Conservation (phyloP, 2,329 filamentous ascomycete species). For the Calonectria ilicicola region DNA sequence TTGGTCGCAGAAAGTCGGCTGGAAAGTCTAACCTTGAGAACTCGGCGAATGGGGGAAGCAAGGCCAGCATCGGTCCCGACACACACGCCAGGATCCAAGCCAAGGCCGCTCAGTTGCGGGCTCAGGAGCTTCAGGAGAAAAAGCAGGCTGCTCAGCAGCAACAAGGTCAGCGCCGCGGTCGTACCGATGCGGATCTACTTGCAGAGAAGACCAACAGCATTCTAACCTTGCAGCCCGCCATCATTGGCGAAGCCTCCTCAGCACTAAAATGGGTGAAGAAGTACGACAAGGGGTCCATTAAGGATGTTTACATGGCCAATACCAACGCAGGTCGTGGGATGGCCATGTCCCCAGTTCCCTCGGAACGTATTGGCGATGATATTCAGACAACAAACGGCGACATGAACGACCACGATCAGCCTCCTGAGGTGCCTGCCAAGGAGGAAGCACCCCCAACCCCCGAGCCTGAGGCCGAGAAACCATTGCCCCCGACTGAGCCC, state of each 20-base stretch:
- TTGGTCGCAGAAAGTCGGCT: conserved; percentile 77
- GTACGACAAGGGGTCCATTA: conserved; percentile 90
- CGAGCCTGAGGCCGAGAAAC: conserved; percentile 35
- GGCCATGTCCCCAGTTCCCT: conserved; percentile 47
- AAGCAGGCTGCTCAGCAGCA: conserved; percentile 54
- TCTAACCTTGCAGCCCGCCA: conserved; percentile 85
- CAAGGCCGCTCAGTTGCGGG: conserved; percentile 86
- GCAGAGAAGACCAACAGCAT: conserved; percentile 88
- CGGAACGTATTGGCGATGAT: conserved; percentile 48
- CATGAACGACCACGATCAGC: conserved; percentile 39
- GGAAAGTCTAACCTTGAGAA: conserved; percentile 70
- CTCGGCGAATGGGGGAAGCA: conserved; percentile 69
- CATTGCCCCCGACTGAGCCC: conserved; percentile 19
- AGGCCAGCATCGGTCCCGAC: conserved; percentile 87
- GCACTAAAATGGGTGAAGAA: conserved; percentile 98
- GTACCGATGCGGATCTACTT: conserved; percentile 67
- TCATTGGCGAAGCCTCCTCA: conserved; percentile 88
- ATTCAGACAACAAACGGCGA: conserved; percentile 22
- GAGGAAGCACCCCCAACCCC: conserved; percentile 37
- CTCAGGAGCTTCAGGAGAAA: conserved; percentile 72
- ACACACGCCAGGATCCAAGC: conserved; percentile 94
- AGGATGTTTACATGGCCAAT: conserved; percentile 87
- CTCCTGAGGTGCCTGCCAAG: conserved; percentile 58
- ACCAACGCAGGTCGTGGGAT: conserved; percentile 76
- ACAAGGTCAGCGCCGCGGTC: conserved; percentile 61